phyloP scores from a whole-genome alignment of 176 grass and related monocot genomes.

The Microstegium vimineum region DNA sequence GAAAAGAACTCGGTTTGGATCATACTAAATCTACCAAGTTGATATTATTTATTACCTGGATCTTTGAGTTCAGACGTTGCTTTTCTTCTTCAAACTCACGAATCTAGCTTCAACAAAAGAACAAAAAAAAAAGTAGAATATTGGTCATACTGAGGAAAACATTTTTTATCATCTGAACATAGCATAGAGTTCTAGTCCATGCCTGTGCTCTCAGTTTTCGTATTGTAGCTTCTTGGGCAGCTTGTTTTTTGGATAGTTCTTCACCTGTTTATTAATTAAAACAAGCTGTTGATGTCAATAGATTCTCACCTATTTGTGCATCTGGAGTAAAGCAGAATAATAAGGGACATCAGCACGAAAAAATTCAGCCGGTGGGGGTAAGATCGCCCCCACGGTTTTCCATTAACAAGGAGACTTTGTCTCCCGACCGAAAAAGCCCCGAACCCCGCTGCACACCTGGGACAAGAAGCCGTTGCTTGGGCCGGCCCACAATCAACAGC shows the following conservation, averaged over 20 bases:
- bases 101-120: slow-evolving; percentile 68
- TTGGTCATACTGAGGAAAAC: slow-evolving; percentile 15
- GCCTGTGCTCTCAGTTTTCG: slow-evolving; percentile 95
- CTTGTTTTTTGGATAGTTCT: slow-evolving; percentile 98
- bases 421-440: no score
- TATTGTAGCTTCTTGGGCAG: slow-evolving; percentile 98
- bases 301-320: not conserved
- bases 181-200: slow-evolving; percentile 28
- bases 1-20: not conserved
- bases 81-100: slow-evolving; percentile 98
- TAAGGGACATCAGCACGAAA: slow-evolving; percentile 1
- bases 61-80: slow-evolving; percentile 88
- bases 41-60: slow-evolving; percentile 64
- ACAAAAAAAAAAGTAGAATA: slow-evolving; percentile 11
- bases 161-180: slow-evolving; percentile 8
- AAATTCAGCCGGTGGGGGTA: no score
- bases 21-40: not conserved
- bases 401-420: no score
- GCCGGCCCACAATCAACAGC: no score
- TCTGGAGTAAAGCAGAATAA: not conserved
- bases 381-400: no score
- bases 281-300: not conserved
- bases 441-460: no score
- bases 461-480: no score
- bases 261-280: slow-evolving; percentile 70